These are phyloP conservation scores for Aspergillus phoenicis DNA, from an alignment of 2,329 filamentous ascomycete genomes.

Conservation along the genomic window DNA sequence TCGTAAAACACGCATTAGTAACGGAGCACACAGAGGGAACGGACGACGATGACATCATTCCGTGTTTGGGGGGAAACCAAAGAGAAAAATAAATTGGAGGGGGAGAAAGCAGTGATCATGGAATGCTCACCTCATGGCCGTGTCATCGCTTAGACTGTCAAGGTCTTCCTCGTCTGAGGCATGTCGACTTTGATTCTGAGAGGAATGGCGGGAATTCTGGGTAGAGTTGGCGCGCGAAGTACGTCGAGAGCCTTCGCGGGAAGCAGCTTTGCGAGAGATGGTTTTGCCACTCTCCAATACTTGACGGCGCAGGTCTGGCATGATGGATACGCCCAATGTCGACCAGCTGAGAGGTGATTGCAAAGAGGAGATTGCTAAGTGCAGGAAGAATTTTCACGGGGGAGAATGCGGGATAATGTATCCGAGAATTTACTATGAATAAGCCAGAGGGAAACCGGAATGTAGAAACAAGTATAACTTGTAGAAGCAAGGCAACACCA, in stretches of 20 bases:
- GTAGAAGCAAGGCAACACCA: background rate
- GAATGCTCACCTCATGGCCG: slow-evolving; percentile 56
- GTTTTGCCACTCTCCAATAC: slow-evolving; percentile 68
- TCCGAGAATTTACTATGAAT: background rate
- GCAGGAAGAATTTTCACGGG: background rate
- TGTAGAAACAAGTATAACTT: background rate
- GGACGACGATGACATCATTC: slow-evolving; percentile 39
- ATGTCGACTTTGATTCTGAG: slow-evolving; percentile 57
- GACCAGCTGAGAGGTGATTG: background rate
- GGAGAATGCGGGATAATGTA: background rate
- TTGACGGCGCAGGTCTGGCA: slow-evolving; percentile 57
- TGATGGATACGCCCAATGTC: slow-evolving; percentile 25
- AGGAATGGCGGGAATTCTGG: slow-evolving; percentile 55
- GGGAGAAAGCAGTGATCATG: slow-evolving; percentile 6
- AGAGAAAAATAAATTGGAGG: slow-evolving; percentile 14
- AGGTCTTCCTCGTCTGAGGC: slow-evolving; percentile 62
- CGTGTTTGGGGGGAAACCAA: slow-evolving; percentile 18
- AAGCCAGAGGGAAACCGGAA: background rate
- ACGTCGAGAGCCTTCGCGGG: slow-evolving; percentile 56
- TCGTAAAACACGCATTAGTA: slow-evolving; percentile 15
- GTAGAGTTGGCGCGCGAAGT: slow-evolving; percentile 57
- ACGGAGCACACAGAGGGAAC: slow-evolving; percentile 3
- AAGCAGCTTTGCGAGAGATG: slow-evolving; percentile 63
- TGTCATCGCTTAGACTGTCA: slow-evolving; percentile 60
- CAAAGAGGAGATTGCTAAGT: background rate